These are phyloP conservation scores for Arachis monticola DNA, from an alignment of 331 rosid genomes.

Conservation along the genomic window DNA sequence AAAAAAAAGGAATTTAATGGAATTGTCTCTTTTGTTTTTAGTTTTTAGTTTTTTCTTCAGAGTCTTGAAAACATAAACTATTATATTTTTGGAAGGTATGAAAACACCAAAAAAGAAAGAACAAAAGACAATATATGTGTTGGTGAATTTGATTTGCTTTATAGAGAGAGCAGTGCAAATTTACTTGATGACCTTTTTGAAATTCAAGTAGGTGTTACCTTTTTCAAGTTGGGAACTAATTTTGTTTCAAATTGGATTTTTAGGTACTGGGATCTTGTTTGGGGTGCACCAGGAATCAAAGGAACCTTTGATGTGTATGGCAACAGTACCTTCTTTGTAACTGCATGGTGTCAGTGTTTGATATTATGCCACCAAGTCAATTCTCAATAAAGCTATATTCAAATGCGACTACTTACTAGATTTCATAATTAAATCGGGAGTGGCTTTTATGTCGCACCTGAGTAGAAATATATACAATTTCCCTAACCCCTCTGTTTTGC, in stretches of 20 bases:
- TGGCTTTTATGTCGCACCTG: slow-evolving; percentile 19
- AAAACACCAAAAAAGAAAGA: slow-evolving; percentile 7
- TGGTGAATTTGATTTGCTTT: slow-evolving; percentile 30
- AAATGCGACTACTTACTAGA: slow-evolving; percentile 8
- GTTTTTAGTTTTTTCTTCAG: too few relatives aligned
- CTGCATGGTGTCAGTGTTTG: not conserved
- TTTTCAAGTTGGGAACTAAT: slow-evolving; percentile 32
- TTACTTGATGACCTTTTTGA: slow-evolving; percentile 3
- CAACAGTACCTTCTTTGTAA: slow-evolving; percentile 33
- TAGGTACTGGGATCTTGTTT: slow-evolving; percentile 95
- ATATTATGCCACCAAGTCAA: not conserved
- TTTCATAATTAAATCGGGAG: slow-evolving; percentile 26
- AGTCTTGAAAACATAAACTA: not conserved
- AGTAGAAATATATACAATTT: slow-evolving; percentile 24
- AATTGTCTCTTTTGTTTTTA: too few relatives aligned
- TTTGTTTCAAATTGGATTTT: slow-evolving; percentile 43
- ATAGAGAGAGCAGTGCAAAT: not conserved
- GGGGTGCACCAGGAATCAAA: slow-evolving; percentile 66
- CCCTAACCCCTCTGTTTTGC: slow-evolving; percentile 22
- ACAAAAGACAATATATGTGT: slow-evolving; percentile 8
- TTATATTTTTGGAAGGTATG: not conserved
- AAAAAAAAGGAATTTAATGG: too few relatives aligned
- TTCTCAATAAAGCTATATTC: slow-evolving; percentile 32
- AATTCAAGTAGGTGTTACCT: slow-evolving; percentile 19
- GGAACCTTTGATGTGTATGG: slow-evolving; percentile 62